These are phyloP conservation scores for Plenodomus lindquistii DNA, from an alignment of 2,329 filamentous ascomycete species.

Conservation along the genomic window DNA sequence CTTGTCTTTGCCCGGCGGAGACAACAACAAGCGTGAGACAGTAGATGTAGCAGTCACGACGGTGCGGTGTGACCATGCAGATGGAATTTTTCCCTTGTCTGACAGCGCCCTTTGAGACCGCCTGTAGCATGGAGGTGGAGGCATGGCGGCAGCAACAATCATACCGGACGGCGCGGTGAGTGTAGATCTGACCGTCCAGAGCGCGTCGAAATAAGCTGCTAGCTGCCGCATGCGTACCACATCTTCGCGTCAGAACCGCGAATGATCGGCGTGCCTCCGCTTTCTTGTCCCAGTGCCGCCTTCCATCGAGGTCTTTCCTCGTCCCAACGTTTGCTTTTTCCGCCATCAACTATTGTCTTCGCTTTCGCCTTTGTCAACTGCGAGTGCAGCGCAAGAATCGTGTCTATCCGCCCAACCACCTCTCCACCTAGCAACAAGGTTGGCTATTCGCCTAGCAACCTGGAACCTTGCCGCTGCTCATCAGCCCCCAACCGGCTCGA, in stretches of 20 bases:
- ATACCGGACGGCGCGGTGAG: too few species aligned
- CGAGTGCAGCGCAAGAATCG: neutral
- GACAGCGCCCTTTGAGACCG: neutral
- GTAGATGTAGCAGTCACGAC: neutral
- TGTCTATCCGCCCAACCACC: slow-evolving; percentile 20
- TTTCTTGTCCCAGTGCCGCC: slow-evolving; percentile 14
- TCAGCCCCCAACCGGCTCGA: slow-evolving; percentile 18
- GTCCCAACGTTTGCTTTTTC: neutral
- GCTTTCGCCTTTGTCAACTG: neutral
- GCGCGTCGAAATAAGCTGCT: slow-evolving; percentile 14
- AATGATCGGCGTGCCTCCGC: slow-evolving; percentile 22
- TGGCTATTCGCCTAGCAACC: slow-evolving; percentile 26
- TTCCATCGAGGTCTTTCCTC: slow-evolving; percentile 1
- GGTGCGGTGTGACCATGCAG: neutral
- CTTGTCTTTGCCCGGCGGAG: slow-evolving; percentile 7
- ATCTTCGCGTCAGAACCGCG: slow-evolving; percentile 15
- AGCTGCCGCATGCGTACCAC: slow-evolving; percentile 5
- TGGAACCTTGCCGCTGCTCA: slow-evolving; percentile 12
- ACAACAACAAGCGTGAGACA: slow-evolving; percentile 7
- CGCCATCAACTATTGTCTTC: neutral
- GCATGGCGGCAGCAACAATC: neutral
- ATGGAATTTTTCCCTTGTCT: neutral
- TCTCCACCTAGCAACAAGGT: slow-evolving; percentile 15
- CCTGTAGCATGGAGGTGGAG: slow-evolving; percentile 4
- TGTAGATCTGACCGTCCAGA: neutral